phyloP scores from a whole-genome alignment of 2,329 filamentous ascomycete species.

The Tolypocladium amazonense region DNA sequence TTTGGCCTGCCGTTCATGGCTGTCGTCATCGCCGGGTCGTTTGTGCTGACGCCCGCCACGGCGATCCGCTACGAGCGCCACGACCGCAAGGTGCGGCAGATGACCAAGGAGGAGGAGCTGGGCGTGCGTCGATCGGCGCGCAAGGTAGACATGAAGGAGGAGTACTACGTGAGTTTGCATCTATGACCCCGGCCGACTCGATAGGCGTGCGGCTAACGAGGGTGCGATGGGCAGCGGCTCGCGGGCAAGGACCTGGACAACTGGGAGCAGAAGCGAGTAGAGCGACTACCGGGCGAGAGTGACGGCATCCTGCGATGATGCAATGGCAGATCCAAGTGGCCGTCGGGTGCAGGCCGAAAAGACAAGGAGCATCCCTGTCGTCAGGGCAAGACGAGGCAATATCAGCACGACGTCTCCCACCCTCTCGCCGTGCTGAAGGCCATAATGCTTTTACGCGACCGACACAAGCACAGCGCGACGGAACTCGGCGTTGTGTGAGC shows the following conservation, averaged over 20 bases:
- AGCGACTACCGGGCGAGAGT: conserved; percentile 79
- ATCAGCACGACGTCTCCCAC: background rate
- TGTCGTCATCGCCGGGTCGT: conserved; percentile 84
- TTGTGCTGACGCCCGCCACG: conserved; percentile 88
- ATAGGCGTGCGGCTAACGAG: background rate
- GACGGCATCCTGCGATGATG: conserved; percentile 60
- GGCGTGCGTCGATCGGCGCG: conserved; percentile 61
- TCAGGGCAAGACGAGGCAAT: background rate
- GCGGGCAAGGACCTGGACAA: conserved; percentile 83
- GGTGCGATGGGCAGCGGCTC: conserved; percentile 13
- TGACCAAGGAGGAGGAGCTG: conserved; percentile 79
- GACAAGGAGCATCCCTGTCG: conserved; percentile 5
- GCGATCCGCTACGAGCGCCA: conserved; percentile 89
- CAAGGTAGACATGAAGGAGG: conserved; percentile 71
- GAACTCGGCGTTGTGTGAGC: background rate
- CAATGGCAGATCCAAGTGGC: background rate
- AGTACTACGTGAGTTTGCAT: conserved; percentile 63
- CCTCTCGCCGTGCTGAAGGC: background rate
- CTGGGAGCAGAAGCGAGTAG: conserved; percentile 94
- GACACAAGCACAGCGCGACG: background rate
- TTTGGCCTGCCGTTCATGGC: conserved; percentile 90
- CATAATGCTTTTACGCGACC: background rate
- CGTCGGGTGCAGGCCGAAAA: background rate
- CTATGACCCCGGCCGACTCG: background rate
- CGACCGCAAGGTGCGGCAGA: conserved; percentile 76